These are phyloP conservation scores for Tuber indicum DNA, from an alignment of 495 filamentous ascomycete genomes.

Conservation along the genomic window DNA sequence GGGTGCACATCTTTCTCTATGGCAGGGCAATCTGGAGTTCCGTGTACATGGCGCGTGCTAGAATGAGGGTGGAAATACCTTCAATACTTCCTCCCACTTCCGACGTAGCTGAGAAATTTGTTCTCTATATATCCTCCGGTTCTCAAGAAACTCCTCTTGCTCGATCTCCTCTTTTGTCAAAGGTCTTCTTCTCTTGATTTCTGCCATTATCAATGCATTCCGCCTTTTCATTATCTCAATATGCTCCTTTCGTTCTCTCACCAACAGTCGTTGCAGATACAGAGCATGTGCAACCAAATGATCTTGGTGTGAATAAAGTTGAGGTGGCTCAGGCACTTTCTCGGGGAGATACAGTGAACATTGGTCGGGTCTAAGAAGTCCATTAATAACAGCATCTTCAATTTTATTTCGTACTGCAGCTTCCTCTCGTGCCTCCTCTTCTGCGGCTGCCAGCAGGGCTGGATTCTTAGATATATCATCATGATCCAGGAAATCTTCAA, in stretches of 20 bases:
- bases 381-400: slow-evolving; percentile 61
- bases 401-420: slow-evolving; percentile 53
- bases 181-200: slow-evolving; percentile 50
- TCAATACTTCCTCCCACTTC: slow-evolving; percentile 41
- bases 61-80: slow-evolving; percentile 27
- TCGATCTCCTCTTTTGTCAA: slow-evolving; percentile 65
- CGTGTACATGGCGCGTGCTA: background rate
- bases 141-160: slow-evolving; percentile 48
- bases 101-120: slow-evolving; percentile 37
- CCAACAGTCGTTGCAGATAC: slow-evolving; percentile 70
- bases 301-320: slow-evolving; percentile 76
- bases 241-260: slow-evolving; percentile 70
- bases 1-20: background rate
- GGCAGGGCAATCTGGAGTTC: background rate
- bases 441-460: slow-evolving; percentile 50
- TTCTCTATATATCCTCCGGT: slow-evolving; percentile 39
- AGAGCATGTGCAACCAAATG: slow-evolving; percentile 74
- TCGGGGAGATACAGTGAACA: slow-evolving; percentile 75
- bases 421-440: slow-evolving; percentile 54
- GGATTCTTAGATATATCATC: slow-evolving; percentile 47
- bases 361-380: slow-evolving; percentile 61
- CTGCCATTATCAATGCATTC: slow-evolving; percentile 47
- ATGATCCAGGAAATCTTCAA: slow-evolving; percentile 51
- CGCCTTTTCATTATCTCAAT: slow-evolving; percentile 57
- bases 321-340: slow-evolving; percentile 61